A percentile compares a stretch with the other conserved stretches of the same genome.
Evolutionary conservation across 2,329 filamentous ascomycete species (phyloP).

Genomic region (Penicillium sp.): DNA sequence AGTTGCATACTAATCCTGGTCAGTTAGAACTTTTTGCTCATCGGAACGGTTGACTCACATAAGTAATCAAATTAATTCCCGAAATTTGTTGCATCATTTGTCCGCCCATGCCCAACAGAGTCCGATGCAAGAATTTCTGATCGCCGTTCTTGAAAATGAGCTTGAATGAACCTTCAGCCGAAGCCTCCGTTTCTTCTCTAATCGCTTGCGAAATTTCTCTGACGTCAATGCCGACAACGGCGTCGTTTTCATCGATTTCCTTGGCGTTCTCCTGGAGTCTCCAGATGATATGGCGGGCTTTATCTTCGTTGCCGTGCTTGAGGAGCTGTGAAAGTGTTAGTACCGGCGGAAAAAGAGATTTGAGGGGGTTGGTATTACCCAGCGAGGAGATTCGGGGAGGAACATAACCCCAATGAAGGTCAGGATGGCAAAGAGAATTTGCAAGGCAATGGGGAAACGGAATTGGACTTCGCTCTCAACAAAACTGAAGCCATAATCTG

Average conservation of each 20-base stretch:
- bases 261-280: slow-evolving; percentile 32
- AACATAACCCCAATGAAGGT: slow-evolving; percentile 31
- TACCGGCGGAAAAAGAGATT: fast-evolving
- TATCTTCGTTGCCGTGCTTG: slow-evolving; percentile 33
- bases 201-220: slow-evolving; percentile 25
- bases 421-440: slow-evolving; percentile 32
- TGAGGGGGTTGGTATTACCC: slow-evolving; percentile 8
- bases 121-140: slow-evolving; percentile 26
- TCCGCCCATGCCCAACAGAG: slow-evolving; percentile 30
- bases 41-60: slow-evolving; percentile 15
- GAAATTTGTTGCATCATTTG: slow-evolving; percentile 37
- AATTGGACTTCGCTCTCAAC: slow-evolving; percentile 30
- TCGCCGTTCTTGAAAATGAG: slow-evolving; percentile 26
- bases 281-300: slow-evolving; percentile 38
- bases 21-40: neutral
- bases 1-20: slow-evolving; percentile 32
- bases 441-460: slow-evolving; percentile 35
- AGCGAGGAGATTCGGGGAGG: slow-evolving; percentile 49
- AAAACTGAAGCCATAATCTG: slow-evolving; percentile 31
- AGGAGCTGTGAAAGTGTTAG: slow-evolving; percentile 26
- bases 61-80: slow-evolving; percentile 32
- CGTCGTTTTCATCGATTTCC: slow-evolving; percentile 23
- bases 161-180: slow-evolving; percentile 23
- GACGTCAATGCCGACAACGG: slow-evolving; percentile 26
- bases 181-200: slow-evolving; percentile 23